A percentile compares a stretch with the other conserved stretches of the same genome.
Evolutionary conservation across 495 filamentous ascomycete species (phyloP).

Genomic region (Letharia lupina): DNA sequence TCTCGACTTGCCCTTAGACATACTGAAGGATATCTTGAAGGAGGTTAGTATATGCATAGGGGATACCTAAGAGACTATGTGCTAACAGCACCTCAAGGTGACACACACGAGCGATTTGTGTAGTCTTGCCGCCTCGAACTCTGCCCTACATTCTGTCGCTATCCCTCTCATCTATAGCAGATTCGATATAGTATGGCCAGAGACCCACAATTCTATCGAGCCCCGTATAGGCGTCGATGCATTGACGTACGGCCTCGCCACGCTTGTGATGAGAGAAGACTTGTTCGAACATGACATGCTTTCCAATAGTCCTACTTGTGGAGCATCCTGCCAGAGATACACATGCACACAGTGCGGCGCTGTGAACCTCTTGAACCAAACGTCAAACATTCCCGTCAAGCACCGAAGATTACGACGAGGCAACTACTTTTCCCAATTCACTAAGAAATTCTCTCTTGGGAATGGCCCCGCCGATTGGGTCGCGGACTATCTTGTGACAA

Average conservation of each 20-base stretch:
- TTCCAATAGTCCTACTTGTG: constrained; percentile 10
- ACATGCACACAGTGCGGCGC: constrained; percentile 35
- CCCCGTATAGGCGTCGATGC: constrained; percentile 76
- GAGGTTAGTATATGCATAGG: constrained; percentile 51
- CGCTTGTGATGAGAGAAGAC: constrained; percentile 70
- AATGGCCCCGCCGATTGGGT: constrained; percentile 81
- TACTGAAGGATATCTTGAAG: constrained; percentile 80
- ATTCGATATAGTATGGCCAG: constrained; percentile 94
- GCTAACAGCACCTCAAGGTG: constrained; percentile 45
- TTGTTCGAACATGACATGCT: constrained; percentile 46
- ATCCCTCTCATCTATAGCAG: constrained; percentile 84
- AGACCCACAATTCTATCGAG: constrained; percentile 53
- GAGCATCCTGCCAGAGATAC: constrained; percentile 14
- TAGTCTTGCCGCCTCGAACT: constrained; percentile 73
- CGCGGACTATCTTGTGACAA: constrained; percentile 76
- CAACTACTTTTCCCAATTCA: constrained; percentile 79
- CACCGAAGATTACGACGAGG: constrained; percentile 41
- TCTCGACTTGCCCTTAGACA: constrained; percentile 78
- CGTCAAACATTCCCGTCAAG: constrained; percentile 15
- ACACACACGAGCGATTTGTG: constrained; percentile 84
- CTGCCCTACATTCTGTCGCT: constrained; percentile 69
- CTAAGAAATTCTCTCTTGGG: constrained; percentile 81
- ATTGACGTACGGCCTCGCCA: constrained; percentile 82
- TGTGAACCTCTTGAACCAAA: constrained; percentile 23
- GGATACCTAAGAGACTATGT: constrained; percentile 12